These are phyloP conservation scores for Microbotryum intermedium DNA, from an alignment of 1,284 basidiomycete species.

Conservation along the genomic window DNA sequence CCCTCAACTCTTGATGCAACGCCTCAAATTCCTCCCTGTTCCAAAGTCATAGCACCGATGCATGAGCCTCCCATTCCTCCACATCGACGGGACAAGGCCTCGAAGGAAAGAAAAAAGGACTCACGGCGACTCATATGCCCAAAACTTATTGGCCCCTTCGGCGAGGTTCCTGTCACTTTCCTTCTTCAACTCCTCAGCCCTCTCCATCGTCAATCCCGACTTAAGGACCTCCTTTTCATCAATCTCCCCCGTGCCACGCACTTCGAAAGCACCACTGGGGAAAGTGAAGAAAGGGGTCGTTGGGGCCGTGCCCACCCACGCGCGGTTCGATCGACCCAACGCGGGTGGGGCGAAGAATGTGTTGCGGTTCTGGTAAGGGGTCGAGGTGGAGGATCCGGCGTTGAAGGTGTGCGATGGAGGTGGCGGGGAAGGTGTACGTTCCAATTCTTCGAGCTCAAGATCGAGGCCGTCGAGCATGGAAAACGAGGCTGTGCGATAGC, in stretches of 20 bases:
- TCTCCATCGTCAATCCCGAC: background rate
- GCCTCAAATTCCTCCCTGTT: constrained; percentile 28
- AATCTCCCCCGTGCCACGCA: background rate
- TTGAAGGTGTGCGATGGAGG: constrained; percentile 1
- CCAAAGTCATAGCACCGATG: background rate
- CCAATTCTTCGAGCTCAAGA: constrained; percentile 16
- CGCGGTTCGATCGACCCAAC: background rate
- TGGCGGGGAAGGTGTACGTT: constrained; percentile 14
- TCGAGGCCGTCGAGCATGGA: constrained; percentile 25
- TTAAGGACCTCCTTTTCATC: background rate
- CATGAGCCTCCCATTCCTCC: background rate
- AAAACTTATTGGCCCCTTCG: constrained; percentile 13
- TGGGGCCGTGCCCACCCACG: constrained; percentile 1
- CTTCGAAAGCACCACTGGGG: constrained; percentile 6
- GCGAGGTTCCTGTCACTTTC: constrained; percentile 4
- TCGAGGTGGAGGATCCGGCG: background rate
- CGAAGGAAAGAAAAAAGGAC: background rate
- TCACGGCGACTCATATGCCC: constrained; percentile 15
- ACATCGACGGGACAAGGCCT: background rate
- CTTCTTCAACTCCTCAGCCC: background rate
- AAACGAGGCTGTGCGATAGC: constrained; percentile 9
- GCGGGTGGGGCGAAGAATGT: background rate
- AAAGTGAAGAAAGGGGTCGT: constrained; percentile 16
- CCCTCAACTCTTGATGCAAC: constrained; percentile 20
- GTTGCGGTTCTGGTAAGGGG: background rate